Evolutionary conservation across 2,329 filamentous ascomycete genomes (phyloP), one percentile per base, ranked within the genome.

Genomic region (Blastomyces emzantsi): DNA sequence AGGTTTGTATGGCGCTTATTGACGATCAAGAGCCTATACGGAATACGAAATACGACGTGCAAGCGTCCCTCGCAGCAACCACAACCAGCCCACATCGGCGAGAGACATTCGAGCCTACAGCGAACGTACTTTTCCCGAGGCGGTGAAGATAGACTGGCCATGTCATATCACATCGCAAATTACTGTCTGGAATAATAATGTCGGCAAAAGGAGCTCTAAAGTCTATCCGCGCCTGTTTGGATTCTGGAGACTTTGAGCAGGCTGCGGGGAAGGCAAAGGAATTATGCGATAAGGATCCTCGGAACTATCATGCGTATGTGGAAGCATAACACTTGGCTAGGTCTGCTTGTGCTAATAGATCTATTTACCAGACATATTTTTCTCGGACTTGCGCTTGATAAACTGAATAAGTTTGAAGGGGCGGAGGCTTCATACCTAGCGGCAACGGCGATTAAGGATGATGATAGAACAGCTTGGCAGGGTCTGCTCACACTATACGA

Each of bases 391-490:
- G 89, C 90, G 1, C 80, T 88, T 56, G 91, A 96, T 74, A 94
- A 92, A 73, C 83, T 88, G 66, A 85, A 85, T 65, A 83, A 86
- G 65, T 77, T 83, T 8, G 85, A 89, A 7, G 88, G 90, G 51
- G 87, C 94, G 0, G 92, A 94, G 69, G 83, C 82, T 43, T 85
- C 87, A 1, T 97, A 97, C 75, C 80, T 83, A 51, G 81, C 83
- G 41, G 94, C 93, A 1, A 85, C 89, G 6, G 80, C 81, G 25
- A 79, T 90, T 66, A 92, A 90, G 67, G 85, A 87, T 0, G 80
- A 85, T 22, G 92, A 97, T 69, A 80, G 85, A n/a, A 89, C 93
- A 70, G 90, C 90, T 68, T 97, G 90, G 91, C 90, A 96, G 73
- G 94, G 94, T 0, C 80, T 99, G 56, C 84, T 94, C 74, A 90